Evolutionary conservation across 441 rosid genomes (phyloP), one percentile per base, ranked within the genome.

Genomic region (Brassica hybrid): DNA sequence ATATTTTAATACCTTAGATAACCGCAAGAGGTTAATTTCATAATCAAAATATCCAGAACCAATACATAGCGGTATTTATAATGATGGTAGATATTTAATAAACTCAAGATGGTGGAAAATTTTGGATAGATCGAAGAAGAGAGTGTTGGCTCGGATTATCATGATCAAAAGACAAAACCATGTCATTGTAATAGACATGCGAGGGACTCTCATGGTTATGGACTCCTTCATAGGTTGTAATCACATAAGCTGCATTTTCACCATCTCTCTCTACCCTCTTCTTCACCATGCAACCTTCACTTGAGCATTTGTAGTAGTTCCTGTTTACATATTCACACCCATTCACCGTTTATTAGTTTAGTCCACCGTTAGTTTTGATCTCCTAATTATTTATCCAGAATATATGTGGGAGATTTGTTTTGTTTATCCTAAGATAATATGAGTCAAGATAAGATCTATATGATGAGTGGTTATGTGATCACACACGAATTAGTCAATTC

Each of bases 191-290:
- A 65, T 83, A 85, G 18, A 81, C 81, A 23, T 72, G 59, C 32
- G 78, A 78, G 7, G 94, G 89, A 72, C 87, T 91, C 56, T 84
- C 88, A 52, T 91, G 98, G 80, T 83, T 89, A 82, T 93, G 97
- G 7, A 87, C 78, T 43, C 95, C 98, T 8, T 91, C 95, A 48
- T 93, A 91, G 3, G 89, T 83, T 11, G 97, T 93, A 21, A 91
- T 85, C 65, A 91, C 95, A 80, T 83, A 88, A 61, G 83, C 84
- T 57, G 79, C 72, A 69, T 89, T 93, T 59, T 87, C 86, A 67
- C 81, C 71, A 60, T 93, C 98, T 30, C 93, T 91, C 73, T 93
- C 96, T 41, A 91, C 90, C 77, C 91, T 88, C 81, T 93, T 93
- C 86, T 91, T 93, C 78, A 93, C 98, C 64, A 12, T 19, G 84